phyloP scores from a whole-genome alignment of 2,329 filamentous ascomycete species.

The Tolypocladium tundrense region DNA sequence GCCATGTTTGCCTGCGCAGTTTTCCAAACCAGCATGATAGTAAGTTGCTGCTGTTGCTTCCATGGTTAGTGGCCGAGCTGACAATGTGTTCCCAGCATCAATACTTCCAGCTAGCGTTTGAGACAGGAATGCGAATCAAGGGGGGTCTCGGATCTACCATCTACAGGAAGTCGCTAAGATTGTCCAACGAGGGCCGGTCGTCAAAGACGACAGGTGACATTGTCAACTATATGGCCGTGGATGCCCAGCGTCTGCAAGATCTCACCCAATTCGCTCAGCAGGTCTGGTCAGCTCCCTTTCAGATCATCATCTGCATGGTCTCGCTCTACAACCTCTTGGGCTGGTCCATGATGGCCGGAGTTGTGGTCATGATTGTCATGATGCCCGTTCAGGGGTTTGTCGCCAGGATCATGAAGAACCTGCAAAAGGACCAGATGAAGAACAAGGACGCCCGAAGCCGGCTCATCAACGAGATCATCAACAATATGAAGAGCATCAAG shows the following conservation, averaged over 20 bases:
- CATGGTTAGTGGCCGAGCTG: constrained; percentile 6
- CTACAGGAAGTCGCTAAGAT: constrained; percentile 78
- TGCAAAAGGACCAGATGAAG: constrained; percentile 97
- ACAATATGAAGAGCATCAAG: constrained; percentile 99
- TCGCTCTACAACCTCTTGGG: constrained; percentile 94
- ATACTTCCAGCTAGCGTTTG: constrained; percentile 92
- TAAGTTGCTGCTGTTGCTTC: constrained; percentile 12
- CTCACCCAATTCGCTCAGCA: constrained; percentile 92
- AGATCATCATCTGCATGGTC: constrained; percentile 90
- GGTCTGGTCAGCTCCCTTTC: constrained; percentile 92
- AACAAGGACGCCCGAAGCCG: constrained; percentile 93
- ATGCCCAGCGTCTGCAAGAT: constrained; percentile 90
- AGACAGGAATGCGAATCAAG: constrained; percentile 95
- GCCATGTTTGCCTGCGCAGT: constrained; percentile 87
- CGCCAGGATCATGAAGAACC: constrained; percentile 81
- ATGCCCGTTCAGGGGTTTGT: constrained; percentile 92
- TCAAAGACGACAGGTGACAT: constrained; percentile 93
- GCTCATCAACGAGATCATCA: constrained; percentile 93
- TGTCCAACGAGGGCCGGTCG: constrained; percentile 88
- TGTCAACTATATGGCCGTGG: constrained; percentile 98
- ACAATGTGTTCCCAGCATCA: constrained; percentile 52
- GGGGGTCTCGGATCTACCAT: constrained; percentile 81
- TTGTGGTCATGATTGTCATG: constrained; percentile 94
- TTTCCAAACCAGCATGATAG: constrained; percentile 74
- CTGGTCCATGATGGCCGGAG: constrained; percentile 88